phyloP scores from a whole-genome alignment of 2,329 filamentous ascomycete genomes.

The Colletotrichum cordylinicola region DNA sequence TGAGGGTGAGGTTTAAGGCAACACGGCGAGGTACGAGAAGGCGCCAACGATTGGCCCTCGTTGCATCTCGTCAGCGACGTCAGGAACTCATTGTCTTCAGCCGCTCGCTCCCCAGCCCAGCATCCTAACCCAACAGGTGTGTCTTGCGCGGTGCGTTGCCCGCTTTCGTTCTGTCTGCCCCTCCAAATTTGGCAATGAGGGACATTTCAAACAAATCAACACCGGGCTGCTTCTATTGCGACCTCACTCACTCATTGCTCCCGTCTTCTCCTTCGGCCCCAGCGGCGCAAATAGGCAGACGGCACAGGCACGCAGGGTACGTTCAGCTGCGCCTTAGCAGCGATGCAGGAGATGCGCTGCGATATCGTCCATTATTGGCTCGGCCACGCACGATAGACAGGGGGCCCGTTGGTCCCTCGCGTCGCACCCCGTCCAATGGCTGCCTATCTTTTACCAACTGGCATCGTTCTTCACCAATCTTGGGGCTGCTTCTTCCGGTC shows the following conservation, averaged over 20 bases:
- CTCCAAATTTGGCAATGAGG: background rate
- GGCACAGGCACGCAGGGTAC: conserved; percentile 8
- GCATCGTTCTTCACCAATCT: background rate
- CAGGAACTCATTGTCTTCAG: background rate
- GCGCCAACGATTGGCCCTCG: background rate
- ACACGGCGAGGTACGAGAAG: background rate
- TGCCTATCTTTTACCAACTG: background rate
- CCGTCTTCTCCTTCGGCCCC: background rate
- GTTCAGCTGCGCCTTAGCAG: conserved; percentile 15
- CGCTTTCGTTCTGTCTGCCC: background rate
- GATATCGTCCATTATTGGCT: conserved; percentile 17
- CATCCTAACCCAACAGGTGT: background rate
- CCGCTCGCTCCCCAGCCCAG: background rate
- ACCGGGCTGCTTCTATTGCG: background rate
- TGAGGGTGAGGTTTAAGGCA: background rate
- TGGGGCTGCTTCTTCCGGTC: background rate
- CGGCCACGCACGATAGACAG: background rate
- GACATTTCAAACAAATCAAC: background rate
- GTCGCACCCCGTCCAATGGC: conserved; percentile 11
- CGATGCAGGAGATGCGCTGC: conserved; percentile 2
- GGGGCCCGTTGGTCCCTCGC: background rate
- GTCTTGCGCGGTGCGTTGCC: background rate
- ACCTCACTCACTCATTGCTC: background rate
- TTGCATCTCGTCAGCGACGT: background rate
- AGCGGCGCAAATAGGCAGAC: background rate